Base-by-base conservation (phyloP, 495 filamentous ascomycete genomes). In the Aspergillus bertholletiae region DNA sequence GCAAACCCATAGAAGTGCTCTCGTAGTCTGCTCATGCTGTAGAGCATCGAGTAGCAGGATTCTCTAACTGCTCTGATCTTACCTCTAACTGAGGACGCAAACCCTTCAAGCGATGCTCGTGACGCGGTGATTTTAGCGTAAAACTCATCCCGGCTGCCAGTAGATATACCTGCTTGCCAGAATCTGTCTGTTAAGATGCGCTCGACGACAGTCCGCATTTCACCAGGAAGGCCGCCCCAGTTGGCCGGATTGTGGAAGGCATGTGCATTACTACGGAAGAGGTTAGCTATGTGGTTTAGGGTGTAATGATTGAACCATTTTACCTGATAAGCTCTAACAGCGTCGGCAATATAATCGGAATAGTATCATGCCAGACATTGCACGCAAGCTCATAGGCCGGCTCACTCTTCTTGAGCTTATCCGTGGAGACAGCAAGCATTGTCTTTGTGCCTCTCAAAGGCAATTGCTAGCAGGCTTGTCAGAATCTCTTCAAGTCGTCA, bases 161-260 rank as follows among this genome's bases (percentile, higher is more conserved):
- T 88, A 0, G 94, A 97, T 37, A 99, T 99, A 15, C 94, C 94
- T 15, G 93, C 88, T 80, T 99, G 94, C 94, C 94, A 99, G 64
- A 99, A 97, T 22, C 94, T 87, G 72, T 99, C 94, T 1, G 91
- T 96, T 17, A 99, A 74, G 44, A 97, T 89, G 6, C 89, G 84
- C 28, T 83, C 83, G 26, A 96, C 86, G 15, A 96, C 83, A 11
- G 77, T 73, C 53, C 80, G 85, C 80, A 93, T 87, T 37, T 96
- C 90, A 32, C 75, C 71, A 11, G 91, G 85, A n/a, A 96, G 71
- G 39, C 82, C 78, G 20, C 77, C 79, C 94, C 94, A 99, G 60
- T 90, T 94, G 20, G 74, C 68, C 0, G 91, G 83, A 59, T 96
- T 90, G 65, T 96, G 90, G 59, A 94, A 96, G n/a, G 91, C 89